These are phyloP conservation scores for Amaranthus palmeri DNA, from an alignment of 148 eudicot genomes.

Conservation along the genomic window DNA sequence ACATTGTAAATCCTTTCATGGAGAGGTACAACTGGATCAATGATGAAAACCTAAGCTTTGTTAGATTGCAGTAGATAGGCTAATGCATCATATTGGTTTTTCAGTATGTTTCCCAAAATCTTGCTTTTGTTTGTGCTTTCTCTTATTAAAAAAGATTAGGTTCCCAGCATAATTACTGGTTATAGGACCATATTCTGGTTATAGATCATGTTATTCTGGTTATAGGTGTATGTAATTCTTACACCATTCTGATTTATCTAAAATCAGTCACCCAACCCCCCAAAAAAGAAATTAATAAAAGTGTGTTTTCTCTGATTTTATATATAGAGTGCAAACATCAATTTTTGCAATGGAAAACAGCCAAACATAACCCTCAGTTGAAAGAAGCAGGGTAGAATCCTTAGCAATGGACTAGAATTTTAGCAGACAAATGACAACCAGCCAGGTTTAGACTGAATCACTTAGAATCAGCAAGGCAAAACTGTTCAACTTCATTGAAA, in stretches of 20 bases:
- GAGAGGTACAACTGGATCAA: constrained; percentile 77
- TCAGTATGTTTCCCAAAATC: constrained; percentile 11
- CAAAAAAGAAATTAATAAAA: not conserved
- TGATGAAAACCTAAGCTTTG: constrained; percentile 43
- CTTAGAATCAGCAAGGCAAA: too few species aligned
- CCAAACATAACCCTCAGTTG: not conserved
- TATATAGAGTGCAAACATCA: not conserved
- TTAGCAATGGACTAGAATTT: too few species aligned
- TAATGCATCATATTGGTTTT: not conserved
- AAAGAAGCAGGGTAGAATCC: too few species aligned
- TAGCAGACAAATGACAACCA: too few species aligned
- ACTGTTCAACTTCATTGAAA: too few species aligned
- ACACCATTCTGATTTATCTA: constrained; percentile 19
- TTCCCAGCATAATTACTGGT: constrained; percentile 12
- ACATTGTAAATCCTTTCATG: constrained; percentile 40
- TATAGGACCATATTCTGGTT: constrained; percentile 15
- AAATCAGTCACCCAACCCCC: constrained; percentile 5
- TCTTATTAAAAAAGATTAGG: constrained; percentile 13
- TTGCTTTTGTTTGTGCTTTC: not conserved
- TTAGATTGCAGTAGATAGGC: constrained; percentile 32
- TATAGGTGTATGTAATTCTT: constrained; percentile 21
- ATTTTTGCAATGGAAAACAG: not conserved
- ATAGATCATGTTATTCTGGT: constrained; percentile 14
- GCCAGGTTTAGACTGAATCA: too few species aligned
- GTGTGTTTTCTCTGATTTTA: not conserved